Base-by-base conservation (phyloP, 2,329 filamentous ascomycete genomes). In the Penicillium concentricum region DNA sequence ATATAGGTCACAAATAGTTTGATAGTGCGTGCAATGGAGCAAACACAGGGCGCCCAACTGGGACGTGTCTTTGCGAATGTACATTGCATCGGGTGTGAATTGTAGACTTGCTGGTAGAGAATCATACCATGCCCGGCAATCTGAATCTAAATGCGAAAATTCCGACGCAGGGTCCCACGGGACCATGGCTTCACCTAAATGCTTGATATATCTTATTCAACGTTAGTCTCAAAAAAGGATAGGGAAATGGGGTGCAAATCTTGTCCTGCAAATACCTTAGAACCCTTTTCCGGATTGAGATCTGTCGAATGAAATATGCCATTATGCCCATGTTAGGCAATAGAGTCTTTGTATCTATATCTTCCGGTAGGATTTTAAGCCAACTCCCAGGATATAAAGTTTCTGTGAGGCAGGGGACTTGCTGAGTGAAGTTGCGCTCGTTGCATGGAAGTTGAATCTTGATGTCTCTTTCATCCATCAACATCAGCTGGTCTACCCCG, bases 391-490 rank as follows among this genome's bases (percentile, higher is more conserved):
- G 51, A 37, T 54, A 43, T 13, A 72, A 41, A 35, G 58, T 68
- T 49, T 72, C 70, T 4, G 70, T 72, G 10, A 70, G 55, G 37
- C 62, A 69, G 5, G 70, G 64, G 1, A 61, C 62, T 24, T 70
- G 65, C 47, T 69, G 65, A 5, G 63, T 54, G 51, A 72, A 72
- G 34, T 69, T 67, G 6, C 67, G 61, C 39, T 71, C 69, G 26
- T 67, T 63, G 43, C 68, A 72, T 2, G 70, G 70, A 10, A 72
- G 58, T 39, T 72, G 70, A 15, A 72, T 67, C 43, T 70, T 69
- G 53, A 72, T 64, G 28, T 72, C 68, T 7, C 58, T 61, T 34
- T 70, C 68, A 49, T 67, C 60, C 15, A 70, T 58, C 15, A 71
- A 51, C 0, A 67, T 69, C 13, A 72, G 63, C 45, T 71, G 69